Percentiles rank a stretch among this genome's conserved stretches.
Conservation (phyloP, 2,329 filamentous ascomycete species). For the Ophiocordyceps polyrhachis-furcata region DNA sequence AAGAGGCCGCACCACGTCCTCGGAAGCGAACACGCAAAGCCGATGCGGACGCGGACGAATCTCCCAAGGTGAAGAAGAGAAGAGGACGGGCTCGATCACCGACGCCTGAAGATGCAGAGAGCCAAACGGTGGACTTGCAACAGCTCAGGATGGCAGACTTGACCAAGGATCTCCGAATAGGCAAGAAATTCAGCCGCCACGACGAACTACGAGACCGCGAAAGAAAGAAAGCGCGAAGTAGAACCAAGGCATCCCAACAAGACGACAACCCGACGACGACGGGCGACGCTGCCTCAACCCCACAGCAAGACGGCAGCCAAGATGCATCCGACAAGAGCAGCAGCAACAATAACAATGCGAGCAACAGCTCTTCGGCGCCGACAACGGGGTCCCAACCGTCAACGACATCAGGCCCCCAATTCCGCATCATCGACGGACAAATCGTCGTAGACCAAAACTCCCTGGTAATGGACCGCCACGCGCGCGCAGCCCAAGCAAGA, state of each 20-base stretch:
- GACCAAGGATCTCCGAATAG: conserved; percentile 48
- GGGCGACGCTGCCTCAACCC: conserved; percentile 6
- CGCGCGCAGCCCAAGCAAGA: conserved; percentile 29
- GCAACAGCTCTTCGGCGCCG: conserved; percentile 1
- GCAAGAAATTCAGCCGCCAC: conserved; percentile 58
- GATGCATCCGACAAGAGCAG: conserved; percentile 1
- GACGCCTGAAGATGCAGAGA: conserved; percentile 46
- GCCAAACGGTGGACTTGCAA: conserved; percentile 42
- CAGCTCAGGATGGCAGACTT: conserved; percentile 56
- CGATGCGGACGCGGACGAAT: conserved; percentile 7
- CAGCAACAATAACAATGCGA: conserved; percentile 2
- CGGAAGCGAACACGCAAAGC: conserved; percentile 12
- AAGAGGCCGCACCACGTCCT: conserved; percentile 5
- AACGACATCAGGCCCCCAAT: conserved; percentile 26
- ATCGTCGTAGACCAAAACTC: conserved; percentile 54
- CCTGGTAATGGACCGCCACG: conserved; percentile 49
- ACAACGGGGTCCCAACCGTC: conserved; percentile 1
- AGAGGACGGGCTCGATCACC: conserved; percentile 22
- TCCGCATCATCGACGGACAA: conserved; percentile 51
- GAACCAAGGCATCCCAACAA: conserved; percentile 10
- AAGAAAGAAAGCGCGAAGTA: conserved; percentile 19
- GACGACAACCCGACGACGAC: conserved; percentile 7
- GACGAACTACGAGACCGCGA: conserved; percentile 53
- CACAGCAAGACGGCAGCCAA: conserved; percentile 2
- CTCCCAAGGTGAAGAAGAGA: conserved; percentile 7